Evolutionary conservation across 495 filamentous ascomycete species (phyloP), one percentile per base, ranked within the genome.

Genomic region (Lasiosphaeris hirsuta): DNA sequence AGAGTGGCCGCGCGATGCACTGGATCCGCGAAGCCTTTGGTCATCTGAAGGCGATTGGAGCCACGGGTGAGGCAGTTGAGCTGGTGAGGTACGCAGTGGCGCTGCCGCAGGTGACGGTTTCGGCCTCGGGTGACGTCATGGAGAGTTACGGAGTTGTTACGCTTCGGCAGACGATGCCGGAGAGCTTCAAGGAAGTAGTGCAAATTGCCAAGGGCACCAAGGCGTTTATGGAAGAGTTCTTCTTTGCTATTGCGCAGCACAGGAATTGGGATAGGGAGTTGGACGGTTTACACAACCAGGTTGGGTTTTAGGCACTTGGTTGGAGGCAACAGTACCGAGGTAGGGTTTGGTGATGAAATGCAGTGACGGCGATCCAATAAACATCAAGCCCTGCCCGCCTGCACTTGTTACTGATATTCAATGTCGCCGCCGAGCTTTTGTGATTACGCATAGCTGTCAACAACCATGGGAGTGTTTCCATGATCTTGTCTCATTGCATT

Each of bases 1-100:
- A 85, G 73, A 90, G 83, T 54, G 91, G 92, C 5, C 82, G 90
- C 17, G 89, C 88, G 1, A 73, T 90, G 51, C 87, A 92, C 74
- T 96, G 88, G 88, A 75, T 96, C 18, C 81, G 90, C 55, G 90
- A 95, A 71, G 85, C 90, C 0, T 95, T 92, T 65, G 84, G 89
- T 3, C 85, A 92, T 58, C 72, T 92, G 51, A 90, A 95, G 77
- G 69, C 88, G 33, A 86, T 96, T 62, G 86, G 87, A 38, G 86
- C 87, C 35, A 82, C 84, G 0, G 84, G 89, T 19, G 86, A 92
- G 64, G 85, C 78, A 2, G 88, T 89, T 0, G 67, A 81, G 3
- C 74, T 95, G 17, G 82, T 92, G 14, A 63, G 79, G 49, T 70
- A 74, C 40, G 82, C 81, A 0, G 75, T 87, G 36, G 77, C 73